phyloP scores from a whole-genome alignment of 2,329 filamentous ascomycete species.

The Immersiporthe knoxdaviesiana region DNA sequence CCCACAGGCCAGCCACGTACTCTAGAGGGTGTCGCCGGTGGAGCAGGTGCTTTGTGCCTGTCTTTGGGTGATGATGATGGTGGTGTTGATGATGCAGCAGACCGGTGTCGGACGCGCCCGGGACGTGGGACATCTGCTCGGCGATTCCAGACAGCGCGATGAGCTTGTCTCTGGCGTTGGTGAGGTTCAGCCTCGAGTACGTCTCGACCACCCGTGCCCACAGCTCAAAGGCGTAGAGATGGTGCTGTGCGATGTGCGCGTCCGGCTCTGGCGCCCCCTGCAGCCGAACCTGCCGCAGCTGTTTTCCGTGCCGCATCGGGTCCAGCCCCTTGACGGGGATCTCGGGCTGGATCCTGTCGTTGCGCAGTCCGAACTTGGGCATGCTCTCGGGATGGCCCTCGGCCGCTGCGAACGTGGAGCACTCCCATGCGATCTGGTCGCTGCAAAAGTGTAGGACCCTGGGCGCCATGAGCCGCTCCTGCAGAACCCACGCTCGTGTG shows the following conservation, averaged over 20 bases:
- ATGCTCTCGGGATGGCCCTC: conserved; percentile 4
- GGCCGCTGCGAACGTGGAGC: conserved; percentile 18
- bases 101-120: not conserved
- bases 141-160: conserved; percentile 26
- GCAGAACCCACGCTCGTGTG: conserved; percentile 33
- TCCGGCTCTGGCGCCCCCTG: not conserved
- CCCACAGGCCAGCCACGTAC: conserved; percentile 22
- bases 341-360: conserved; percentile 2
- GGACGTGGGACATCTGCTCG: conserved; percentile 2
- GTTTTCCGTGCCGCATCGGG: not conserved
- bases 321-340: conserved; percentile 7
- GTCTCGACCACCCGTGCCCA: conserved; percentile 14
- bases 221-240: conserved; percentile 8
- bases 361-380: conserved; percentile 8
- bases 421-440: conserved; percentile 33
- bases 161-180: conserved; percentile 17
- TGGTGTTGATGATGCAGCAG: too few species aligned
- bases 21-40: too few species aligned
- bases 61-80: not conserved
- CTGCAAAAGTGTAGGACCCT: conserved; percentile 32
- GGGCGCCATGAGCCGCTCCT: conserved; percentile 33
- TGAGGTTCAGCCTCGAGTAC: conserved; percentile 13
- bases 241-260: too few species aligned
- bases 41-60: too few species aligned
- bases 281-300: not conserved